These are phyloP conservation scores for Sclerotinia spermophila DNA, from an alignment of 2,329 filamentous ascomycete genomes.

Conservation along the genomic window DNA sequence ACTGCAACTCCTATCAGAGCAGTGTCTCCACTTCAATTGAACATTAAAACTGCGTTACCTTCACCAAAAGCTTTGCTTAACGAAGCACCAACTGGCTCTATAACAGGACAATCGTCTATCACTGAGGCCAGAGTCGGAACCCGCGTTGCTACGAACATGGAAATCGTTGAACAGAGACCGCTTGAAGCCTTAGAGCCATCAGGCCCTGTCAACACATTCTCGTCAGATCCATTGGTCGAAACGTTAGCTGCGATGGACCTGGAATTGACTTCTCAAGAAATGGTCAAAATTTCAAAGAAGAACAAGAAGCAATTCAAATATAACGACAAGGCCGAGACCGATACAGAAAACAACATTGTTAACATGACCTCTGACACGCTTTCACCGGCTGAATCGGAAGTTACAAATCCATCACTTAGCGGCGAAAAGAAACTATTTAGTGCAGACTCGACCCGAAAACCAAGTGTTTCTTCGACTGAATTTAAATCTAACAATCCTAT, in stretches of 20 bases:
- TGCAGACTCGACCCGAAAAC: slow-evolving; percentile 20
- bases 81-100: background rate
- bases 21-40: background rate
- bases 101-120: background rate
- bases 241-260: background rate
- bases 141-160: background rate
- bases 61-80: background rate
- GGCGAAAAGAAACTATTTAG: slow-evolving; percentile 22
- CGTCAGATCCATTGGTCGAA: background rate
- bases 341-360: background rate
- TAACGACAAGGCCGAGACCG: background rate
- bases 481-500: background rate
- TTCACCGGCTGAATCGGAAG: slow-evolving; percentile 5
- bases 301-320: slow-evolving; percentile 17
- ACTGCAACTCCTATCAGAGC: slow-evolving; percentile 4
- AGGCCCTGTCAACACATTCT: background rate
- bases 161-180: background rate
- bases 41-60: background rate
- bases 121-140: background rate
- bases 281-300: slow-evolving; percentile 12
- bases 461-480: slow-evolving; percentile 13
- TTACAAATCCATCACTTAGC: background rate
- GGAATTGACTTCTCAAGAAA: slow-evolving; percentile 2
- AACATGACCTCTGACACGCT: background rate
- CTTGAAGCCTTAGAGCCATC: background rate